Conservation (phyloP, 208 protist species). For the Trypanosoma mega region DNA sequence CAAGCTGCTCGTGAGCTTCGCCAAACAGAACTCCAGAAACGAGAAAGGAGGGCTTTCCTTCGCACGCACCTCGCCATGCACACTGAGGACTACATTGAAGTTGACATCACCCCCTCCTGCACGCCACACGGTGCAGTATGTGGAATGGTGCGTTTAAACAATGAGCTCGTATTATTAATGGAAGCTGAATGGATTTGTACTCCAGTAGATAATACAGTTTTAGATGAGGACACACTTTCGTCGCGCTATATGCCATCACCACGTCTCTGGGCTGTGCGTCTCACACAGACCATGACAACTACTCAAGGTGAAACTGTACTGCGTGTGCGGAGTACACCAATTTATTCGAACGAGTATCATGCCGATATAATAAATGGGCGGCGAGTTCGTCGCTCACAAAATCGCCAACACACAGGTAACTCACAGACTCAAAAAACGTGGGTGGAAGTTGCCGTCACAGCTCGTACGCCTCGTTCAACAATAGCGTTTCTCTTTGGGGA, state of each 20-base stretch:
- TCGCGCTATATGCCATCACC: constrained; percentile 42
- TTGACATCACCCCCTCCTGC: constrained; percentile 58
- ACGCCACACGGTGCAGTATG: constrained; percentile 35
- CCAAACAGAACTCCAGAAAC: neutral
- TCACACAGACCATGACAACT: constrained; percentile 12
- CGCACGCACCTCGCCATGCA: constrained; percentile 34
- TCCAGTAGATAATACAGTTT: no score
- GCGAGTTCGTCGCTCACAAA: no score
- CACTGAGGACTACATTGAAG: constrained; percentile 62
- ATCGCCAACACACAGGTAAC: no score
- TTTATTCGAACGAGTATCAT: neutral
- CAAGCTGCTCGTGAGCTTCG: neutral
- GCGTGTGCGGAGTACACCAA: neutral
- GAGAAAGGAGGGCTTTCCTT: neutral
- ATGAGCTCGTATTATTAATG: constrained; percentile 35
- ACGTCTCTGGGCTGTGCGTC: constrained; percentile 61
- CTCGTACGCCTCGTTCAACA: no score
- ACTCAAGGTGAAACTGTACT: neutral
- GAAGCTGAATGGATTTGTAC: constrained; percentile 64
- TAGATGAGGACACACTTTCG: constrained; percentile 10
- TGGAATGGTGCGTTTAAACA: constrained; percentile 46
- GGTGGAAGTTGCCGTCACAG: no score
- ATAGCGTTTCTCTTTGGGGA: constrained; percentile 76
- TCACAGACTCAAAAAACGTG: no score
- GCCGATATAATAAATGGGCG: no score